Evolutionary conservation across 2,329 filamentous ascomycete genomes (phyloP), one percentile per base, ranked within the genome.

Genomic region (Talaromyces verruculosus): DNA sequence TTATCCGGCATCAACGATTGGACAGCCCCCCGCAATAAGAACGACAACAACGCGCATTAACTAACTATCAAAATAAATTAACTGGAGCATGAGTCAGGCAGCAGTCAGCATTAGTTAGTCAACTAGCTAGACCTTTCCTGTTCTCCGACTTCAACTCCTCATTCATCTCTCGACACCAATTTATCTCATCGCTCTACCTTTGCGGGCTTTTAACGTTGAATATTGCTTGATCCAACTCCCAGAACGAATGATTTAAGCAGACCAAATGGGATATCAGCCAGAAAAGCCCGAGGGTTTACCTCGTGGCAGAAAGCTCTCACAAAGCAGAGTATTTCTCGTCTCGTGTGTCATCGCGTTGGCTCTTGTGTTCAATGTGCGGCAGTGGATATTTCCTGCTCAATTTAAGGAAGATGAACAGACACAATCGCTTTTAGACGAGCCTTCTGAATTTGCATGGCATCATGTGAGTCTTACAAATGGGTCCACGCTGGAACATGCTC

Each of bases 391-490:
- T 5, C 19, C 30, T n/a, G 8, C 28, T 28, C 39, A 25, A 22
- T 35, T 35, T 6, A 19, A 30, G 35, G 28, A 19, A 58, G 10
- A 45, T 41, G 62, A 58, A 7, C 39, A 22, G 2, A 10, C 8
- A 19, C 62, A 10, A 13, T 6, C 41, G 11, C 8, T 10, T n/a
- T 28, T 3, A 11, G 51, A 55, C 0, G 53, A 49, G 3, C 17
- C 15, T 11, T 30, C 51, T 11, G 51, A 58, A 19, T 64, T 58
- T n/a, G 62, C 62, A 35, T 64, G 62, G 62, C 62, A 58, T 39
- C 37, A 64, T 30, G 62, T 64, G 35, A 47, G 62, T 45, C n/a
- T 51, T 19, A 41, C 35, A 22, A 22, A 17, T 3, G n/a, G 19
- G 10, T 33, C 33, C 19, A 11, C 15, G 7, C 6, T 2, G 22